Conservation (phyloP, 345 rosid species). For the Brassica nigra region DNA sequence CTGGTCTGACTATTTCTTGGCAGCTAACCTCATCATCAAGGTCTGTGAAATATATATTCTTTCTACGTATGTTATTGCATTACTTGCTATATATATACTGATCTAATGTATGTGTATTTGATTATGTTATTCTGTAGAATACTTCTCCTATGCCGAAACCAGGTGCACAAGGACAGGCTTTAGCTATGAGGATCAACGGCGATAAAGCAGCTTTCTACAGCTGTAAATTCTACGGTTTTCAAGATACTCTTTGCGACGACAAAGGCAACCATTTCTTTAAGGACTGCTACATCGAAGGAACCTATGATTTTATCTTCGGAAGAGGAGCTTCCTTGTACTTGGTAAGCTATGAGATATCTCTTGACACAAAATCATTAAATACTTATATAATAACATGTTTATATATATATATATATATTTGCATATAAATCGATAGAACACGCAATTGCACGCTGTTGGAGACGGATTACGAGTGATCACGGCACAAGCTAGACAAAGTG, state of each 20-base stretch:
- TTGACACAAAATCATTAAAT: neutral
- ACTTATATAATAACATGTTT: neutral
- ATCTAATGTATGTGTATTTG: neutral
- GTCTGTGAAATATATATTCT: slow-evolving; percentile 11
- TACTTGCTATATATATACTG: neutral
- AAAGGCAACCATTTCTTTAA: slow-evolving; percentile 51
- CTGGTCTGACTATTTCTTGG: slow-evolving; percentile 28
- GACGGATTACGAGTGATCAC: slow-evolving; percentile 48
- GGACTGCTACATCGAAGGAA: slow-evolving; percentile 49
- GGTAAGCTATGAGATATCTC: slow-evolving; percentile 33
- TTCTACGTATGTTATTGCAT: neutral
- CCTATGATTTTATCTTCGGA: slow-evolving; percentile 58
- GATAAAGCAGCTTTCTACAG: slow-evolving; percentile 52
- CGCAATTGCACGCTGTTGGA: slow-evolving; percentile 47
- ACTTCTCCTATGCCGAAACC: slow-evolving; percentile 51
- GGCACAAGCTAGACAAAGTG: slow-evolving; percentile 44
- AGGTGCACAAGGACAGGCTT: slow-evolving; percentile 48
- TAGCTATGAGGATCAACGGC: slow-evolving; percentile 53
- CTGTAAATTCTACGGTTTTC: slow-evolving; percentile 49
- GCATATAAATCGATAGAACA: slow-evolving; percentile 30
- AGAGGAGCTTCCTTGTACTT: slow-evolving; percentile 53
- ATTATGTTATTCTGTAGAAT: slow-evolving; percentile 37
- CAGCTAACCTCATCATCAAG: slow-evolving; percentile 32
- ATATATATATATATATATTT: neutral
- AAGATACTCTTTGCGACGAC: slow-evolving; percentile 59